Percentiles rank a stretch among this genome's conserved stretches.
Conservation (phyloP, 805 yeast genomes). For the Candida alai region DNA sequence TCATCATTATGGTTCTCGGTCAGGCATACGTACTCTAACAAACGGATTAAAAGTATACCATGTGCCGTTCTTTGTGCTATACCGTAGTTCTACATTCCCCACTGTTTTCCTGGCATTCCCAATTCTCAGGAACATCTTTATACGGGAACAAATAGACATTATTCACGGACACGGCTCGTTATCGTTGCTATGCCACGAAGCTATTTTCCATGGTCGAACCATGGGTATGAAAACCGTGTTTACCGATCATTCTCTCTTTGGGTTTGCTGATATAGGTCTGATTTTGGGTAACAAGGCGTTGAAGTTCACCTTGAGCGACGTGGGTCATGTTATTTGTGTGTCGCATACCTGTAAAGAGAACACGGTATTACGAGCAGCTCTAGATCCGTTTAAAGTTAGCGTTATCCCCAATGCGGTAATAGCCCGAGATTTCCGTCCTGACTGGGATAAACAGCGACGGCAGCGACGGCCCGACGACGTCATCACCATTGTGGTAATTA, state of each 20-base stretch:
- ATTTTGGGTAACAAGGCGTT: constrained; percentile 83
- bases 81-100: constrained; percentile 83
- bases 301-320: constrained; percentile 77
- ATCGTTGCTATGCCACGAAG: constrained; percentile 83
- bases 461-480: constrained; percentile 21
- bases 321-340: constrained; percentile 94
- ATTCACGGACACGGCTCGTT: constrained; percentile 96
- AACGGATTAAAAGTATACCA: constrained; percentile 93
- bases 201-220: constrained; percentile 83
- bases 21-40: constrained; percentile 77
- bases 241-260: constrained; percentile 95
- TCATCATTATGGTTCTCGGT: constrained; percentile 79
- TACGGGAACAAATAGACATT: constrained; percentile 81
- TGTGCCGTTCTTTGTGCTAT: constrained; percentile 76
- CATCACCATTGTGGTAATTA: constrained; percentile 85
- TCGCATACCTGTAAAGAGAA: constrained; percentile 96
- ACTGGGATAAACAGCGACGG: constrained; percentile 9
- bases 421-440: constrained; percentile 59
- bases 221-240: constrained; percentile 91
- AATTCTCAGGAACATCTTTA: constrained; percentile 72
- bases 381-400: constrained; percentile 73
- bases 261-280: constrained; percentile 81
- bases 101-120: constrained; percentile 89
- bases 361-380: constrained; percentile 80
- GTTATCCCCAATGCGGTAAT: constrained; percentile 97